Evolutionary conservation across 2,329 filamentous ascomycete species (phyloP).

Genomic region (Hymenoscyphus occultus): DNA sequence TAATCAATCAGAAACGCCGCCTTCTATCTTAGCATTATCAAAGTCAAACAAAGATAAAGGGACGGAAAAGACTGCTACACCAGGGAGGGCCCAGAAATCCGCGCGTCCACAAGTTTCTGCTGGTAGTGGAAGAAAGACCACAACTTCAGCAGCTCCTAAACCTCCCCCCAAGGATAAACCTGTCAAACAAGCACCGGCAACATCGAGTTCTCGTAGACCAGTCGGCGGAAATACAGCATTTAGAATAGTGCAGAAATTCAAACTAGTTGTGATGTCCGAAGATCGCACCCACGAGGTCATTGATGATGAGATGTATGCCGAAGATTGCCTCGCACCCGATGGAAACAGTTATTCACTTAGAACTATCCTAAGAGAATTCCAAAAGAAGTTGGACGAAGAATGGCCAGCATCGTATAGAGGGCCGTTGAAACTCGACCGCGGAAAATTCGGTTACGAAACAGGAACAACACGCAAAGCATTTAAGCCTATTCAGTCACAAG

Average conservation of each 20-base stretch:
- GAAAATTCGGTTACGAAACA: constrained; percentile 4
- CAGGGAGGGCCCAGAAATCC: no score
- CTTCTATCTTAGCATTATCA: no score
- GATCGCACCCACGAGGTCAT: background rate
- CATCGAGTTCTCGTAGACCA: background rate
- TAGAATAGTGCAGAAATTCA: background rate
- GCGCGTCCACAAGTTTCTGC: no score
- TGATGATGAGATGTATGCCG: background rate
- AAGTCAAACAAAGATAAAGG: no score
- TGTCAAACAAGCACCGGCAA: background rate
- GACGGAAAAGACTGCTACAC: no score
- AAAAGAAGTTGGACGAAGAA: background rate
- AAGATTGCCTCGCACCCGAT: background rate
- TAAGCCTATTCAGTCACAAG: background rate
- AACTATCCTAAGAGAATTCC: background rate
- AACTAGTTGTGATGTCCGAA: background rate
- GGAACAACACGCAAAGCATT: background rate
- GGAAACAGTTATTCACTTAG: background rate
- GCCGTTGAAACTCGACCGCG: background rate
- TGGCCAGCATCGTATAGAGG: no score
- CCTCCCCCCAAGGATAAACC: background rate
- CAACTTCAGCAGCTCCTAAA: no score
- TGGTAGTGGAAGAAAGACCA: no score
- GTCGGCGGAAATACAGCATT: background rate
- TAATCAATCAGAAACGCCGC: no score